phyloP scores from a whole-genome alignment of 345 rosid genomes.

The Aurinia saxatilis region DNA sequence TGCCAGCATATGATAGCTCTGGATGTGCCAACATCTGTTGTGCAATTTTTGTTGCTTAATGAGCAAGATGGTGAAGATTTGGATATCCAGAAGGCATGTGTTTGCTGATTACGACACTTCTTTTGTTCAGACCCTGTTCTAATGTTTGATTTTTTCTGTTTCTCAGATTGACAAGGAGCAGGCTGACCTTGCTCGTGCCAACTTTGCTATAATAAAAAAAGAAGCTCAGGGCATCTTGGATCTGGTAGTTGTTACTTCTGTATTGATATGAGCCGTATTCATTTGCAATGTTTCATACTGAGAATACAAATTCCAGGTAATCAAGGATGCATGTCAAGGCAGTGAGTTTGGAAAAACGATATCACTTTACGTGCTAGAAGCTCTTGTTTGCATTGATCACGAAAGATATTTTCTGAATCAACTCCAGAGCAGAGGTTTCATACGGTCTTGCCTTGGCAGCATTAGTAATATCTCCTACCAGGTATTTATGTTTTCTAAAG shows the following conservation, averaged over 20 bases:
- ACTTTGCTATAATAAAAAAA: conserved; percentile 71
- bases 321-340: conserved; percentile 80
- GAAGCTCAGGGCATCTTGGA: conserved; percentile 87
- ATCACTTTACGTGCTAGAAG: conserved; percentile 84
- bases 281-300: conserved; percentile 7
- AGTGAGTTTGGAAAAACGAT: conserved; percentile 90
- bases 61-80: conserved; percentile 83
- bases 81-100: conserved; percentile 67
- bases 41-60: conserved; percentile 66
- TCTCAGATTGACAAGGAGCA: conserved; percentile 84
- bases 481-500: conserved; percentile 33
- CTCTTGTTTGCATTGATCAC: conserved; percentile 71
- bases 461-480: conserved; percentile 62
- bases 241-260: conserved; percentile 43
- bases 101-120: conserved; percentile 3
- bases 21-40: conserved; percentile 69
- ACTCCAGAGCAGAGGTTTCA: conserved; percentile 90
- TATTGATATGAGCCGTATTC: not conserved
- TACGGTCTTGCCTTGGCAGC: conserved; percentile 64
- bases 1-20: conserved; percentile 86
- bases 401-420: conserved; percentile 83
- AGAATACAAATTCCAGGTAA: conserved; percentile 46
- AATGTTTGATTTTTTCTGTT: not conserved
- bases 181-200: conserved; percentile 71
- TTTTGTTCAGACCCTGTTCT: conserved; percentile 4